Evolutionary conservation across 768 basidiomycete genomes (phyloP).

Genomic region (Rhizopogon salebrosus): DNA sequence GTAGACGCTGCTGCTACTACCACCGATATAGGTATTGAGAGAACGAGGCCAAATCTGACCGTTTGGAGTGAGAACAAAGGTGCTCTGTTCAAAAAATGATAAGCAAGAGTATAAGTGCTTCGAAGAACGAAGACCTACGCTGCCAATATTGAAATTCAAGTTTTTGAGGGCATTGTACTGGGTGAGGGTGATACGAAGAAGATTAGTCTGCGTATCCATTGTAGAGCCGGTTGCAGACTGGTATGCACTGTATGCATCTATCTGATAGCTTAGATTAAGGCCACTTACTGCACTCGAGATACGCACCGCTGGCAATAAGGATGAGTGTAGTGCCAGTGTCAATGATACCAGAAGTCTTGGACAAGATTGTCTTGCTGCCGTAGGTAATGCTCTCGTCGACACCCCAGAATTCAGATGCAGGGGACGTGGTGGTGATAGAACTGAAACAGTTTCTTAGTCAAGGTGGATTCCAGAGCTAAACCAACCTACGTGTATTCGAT

Average conservation of each 20-base stretch:
- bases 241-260: conserved; percentile 25
- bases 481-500: conserved; percentile 37
- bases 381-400: conserved; percentile 52
- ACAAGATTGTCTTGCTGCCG: conserved; percentile 41
- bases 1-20: conserved; percentile 31
- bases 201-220: conserved; percentile 10
- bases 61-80: conserved; percentile 38
- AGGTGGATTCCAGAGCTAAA: background rate
- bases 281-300: background rate
- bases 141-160: conserved; percentile 8
- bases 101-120: background rate
- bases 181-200: conserved; percentile 7
- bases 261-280: background rate
- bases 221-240: conserved; percentile 5
- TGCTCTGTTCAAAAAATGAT: conserved; percentile 8
- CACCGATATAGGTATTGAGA: conserved; percentile 41
- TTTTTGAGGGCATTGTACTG: conserved; percentile 3
- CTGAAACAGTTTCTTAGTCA: conserved; percentile 18
- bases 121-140: background rate
- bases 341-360: conserved; percentile 48
- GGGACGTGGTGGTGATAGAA: conserved; percentile 41
- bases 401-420: conserved; percentile 53
- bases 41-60: conserved; percentile 38
- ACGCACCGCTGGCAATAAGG: conserved; percentile 37
- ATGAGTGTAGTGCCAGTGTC: conserved; percentile 58